These are phyloP conservation scores for Teunomyces panamensis DNA, from an alignment of 805 yeast species.

Conservation along the genomic window DNA sequence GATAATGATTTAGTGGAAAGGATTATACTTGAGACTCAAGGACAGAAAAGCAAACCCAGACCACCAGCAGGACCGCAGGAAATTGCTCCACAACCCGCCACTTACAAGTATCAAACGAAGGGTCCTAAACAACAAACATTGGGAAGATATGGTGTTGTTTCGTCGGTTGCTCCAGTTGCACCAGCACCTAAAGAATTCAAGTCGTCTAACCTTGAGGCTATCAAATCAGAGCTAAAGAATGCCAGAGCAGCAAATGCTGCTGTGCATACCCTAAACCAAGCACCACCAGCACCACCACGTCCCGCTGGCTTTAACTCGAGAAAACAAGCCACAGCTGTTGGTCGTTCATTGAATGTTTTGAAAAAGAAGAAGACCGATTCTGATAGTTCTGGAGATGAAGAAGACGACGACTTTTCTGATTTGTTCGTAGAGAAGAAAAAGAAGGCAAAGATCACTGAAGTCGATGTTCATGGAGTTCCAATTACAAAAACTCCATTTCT, in stretches of 20 bases:
- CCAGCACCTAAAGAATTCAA: conserved; percentile 32
- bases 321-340: conserved; percentile 21
- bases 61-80: conserved; percentile 5
- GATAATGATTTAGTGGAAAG: conserved; percentile 53
- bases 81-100: conserved; percentile 12
- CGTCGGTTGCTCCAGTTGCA: conserved; percentile 31
- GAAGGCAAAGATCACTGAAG: conserved; percentile 36
- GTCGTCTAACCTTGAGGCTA: conserved; percentile 30
- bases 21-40: conserved; percentile 26
- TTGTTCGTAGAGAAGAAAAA: conserved; percentile 36
- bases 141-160: conserved; percentile 32
- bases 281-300: conserved; percentile 48
- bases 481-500: conserved; percentile 16
- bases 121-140: conserved; percentile 35
- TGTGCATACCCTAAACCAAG: conserved; percentile 11
- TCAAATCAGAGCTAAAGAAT: conserved; percentile 29
- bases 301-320: conserved; percentile 53
- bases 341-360: conserved; percentile 36
- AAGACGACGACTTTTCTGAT: conserved; percentile 38
- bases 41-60: conserved; percentile 7
- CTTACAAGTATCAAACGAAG: conserved; percentile 22
- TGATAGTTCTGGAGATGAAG: conserved; percentile 37
- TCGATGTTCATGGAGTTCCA: conserved; percentile 45
- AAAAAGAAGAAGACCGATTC: conserved; percentile 29
- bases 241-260: conserved; percentile 14